Evolutionary conservation across 176 grass and related monocot genomes (phyloP), one percentile per base, ranked within the genome.

Genomic region (Aegilops sharonensis): DNA sequence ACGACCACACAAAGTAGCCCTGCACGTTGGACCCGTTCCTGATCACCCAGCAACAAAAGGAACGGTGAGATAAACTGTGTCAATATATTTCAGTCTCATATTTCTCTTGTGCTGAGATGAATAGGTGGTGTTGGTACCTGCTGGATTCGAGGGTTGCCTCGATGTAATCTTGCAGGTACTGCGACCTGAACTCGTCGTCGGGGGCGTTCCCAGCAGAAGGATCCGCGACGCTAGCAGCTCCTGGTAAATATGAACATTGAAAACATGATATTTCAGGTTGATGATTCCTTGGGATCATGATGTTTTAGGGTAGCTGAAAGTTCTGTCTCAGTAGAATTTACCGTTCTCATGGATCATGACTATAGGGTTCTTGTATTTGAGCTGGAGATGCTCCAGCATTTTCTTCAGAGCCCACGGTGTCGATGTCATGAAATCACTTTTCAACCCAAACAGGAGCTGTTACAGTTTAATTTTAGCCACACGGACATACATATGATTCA

Each of bases 1-100:
- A 75, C 4, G 92, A 94, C 95, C 95, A 97, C 36, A 89, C 87
- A 65, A 97, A 94, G 83, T 97, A 97, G 5, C 95, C 95, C 43
- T 76, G 82, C 1, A 50, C 64, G 54, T 94, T 73, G 11, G 95
- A 97, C 57, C 95, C 95, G 27, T 94, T 94, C 92, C 92, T 97
- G 68, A n/a, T 88, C 47, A n/a, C 3, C 32, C 18, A 37, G 9
- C 9, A 37, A 10, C 17, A 39, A 8, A 36, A 3, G n/a, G 3
- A 70, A 37, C 21, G 8, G 35, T 68, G 1, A 68, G 66, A 35
- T 35, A 21, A 8, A 1, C 54, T 21, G 18, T 59, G 2, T 59
- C 18, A 21, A n/a, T 59, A 0, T 59, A 2, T 59, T 21, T 59
- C 18, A 3, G 56, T 21, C 18, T 59, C 56, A 21, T 59, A 0